Evolutionary conservation across 768 basidiomycete genomes (phyloP).

Genomic region (Sporobolomyces pararoseus): DNA sequence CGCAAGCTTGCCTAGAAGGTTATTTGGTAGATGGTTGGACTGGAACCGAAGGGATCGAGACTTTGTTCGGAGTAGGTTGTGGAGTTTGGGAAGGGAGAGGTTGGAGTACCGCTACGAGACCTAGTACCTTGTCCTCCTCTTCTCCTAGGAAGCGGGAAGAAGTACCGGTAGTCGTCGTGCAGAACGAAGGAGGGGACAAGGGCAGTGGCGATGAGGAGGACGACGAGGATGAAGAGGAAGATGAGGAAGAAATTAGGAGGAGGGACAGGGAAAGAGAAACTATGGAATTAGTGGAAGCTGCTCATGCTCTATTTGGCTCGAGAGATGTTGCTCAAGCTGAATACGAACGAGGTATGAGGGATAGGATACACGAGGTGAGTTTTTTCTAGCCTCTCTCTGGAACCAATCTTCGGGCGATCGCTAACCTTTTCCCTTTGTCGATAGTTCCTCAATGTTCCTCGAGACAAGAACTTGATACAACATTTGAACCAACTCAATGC

Average conservation of each 20-base stretch:
- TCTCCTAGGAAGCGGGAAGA: background rate
- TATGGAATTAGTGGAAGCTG: slow-evolving; percentile 26
- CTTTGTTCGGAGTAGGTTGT: slow-evolving; percentile 66
- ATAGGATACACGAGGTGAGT: slow-evolving; percentile 62
- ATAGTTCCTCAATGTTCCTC: slow-evolving; percentile 40
- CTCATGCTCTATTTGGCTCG: slow-evolving; percentile 28
- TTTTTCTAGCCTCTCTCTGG: background rate
- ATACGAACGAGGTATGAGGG: slow-evolving; percentile 70
- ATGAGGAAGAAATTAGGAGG: slow-evolving; percentile 55
- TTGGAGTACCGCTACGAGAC: slow-evolving; percentile 21
- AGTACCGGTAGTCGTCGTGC: background rate
- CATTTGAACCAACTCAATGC: slow-evolving; percentile 29
- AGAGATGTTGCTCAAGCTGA: slow-evolving; percentile 59
- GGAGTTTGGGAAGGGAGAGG: slow-evolving; percentile 43
- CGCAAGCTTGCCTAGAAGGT: slow-evolving; percentile 78
- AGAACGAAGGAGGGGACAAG: background rate
- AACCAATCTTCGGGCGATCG: no score
- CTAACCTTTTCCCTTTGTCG: background rate
- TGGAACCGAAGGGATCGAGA: slow-evolving; percentile 65
- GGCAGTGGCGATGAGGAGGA: slow-evolving; percentile 25
- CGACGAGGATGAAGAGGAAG: slow-evolving; percentile 47
- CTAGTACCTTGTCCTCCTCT: background rate
- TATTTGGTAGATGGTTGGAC: slow-evolving; percentile 78
- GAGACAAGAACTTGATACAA: slow-evolving; percentile 10
- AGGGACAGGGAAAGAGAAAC: slow-evolving; percentile 44